Conservation (phyloP, 2,329 filamentous ascomycete genomes). For the Alternaria gansuensis region DNA sequence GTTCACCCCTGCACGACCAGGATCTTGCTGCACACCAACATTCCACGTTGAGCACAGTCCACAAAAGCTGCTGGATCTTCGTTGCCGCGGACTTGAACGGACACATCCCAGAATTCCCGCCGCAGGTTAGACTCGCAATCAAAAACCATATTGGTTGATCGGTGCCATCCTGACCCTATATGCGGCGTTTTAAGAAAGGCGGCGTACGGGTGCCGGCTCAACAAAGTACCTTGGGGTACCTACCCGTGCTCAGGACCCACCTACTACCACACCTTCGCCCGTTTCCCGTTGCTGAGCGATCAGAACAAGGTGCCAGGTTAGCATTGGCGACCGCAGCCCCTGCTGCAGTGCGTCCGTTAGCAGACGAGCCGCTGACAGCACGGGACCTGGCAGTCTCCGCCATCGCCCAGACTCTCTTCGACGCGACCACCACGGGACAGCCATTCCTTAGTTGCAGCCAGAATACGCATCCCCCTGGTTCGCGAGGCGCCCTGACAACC, state of each 20-base stretch:
- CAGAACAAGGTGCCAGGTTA: constrained; percentile 33
- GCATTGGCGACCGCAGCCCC: constrained; percentile 45
- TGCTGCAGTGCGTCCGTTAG: constrained; percentile 35
- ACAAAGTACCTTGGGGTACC: constrained; percentile 45
- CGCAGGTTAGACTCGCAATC: constrained; percentile 49
- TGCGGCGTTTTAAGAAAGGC: constrained; percentile 33
- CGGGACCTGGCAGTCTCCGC: constrained; percentile 38
- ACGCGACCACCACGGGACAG: constrained; percentile 28
- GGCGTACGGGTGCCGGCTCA: constrained; percentile 47
- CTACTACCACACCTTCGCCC: constrained; percentile 23
- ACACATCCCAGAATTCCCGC: constrained; percentile 45
- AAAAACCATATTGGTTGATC: constrained; percentile 52
- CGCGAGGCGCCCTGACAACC: constrained; percentile 30
- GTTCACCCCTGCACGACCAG: constrained; percentile 36
- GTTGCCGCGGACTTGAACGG: constrained; percentile 48
- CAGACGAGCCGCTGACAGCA: constrained; percentile 38
- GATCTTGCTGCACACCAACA: constrained; percentile 43
- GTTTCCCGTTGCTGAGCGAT: constrained; percentile 41
- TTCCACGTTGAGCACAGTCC: constrained; percentile 51
- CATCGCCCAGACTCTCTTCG: constrained; percentile 29
- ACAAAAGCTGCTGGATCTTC: constrained; percentile 47
- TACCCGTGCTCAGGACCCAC: constrained; percentile 37
- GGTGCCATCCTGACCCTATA: constrained; percentile 47
- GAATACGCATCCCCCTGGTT: constrained; percentile 29
- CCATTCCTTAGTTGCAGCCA: constrained; percentile 25